Base-by-base conservation (phyloP, 805 yeast genomes). In the Kazachstania psychrophila region DNA sequence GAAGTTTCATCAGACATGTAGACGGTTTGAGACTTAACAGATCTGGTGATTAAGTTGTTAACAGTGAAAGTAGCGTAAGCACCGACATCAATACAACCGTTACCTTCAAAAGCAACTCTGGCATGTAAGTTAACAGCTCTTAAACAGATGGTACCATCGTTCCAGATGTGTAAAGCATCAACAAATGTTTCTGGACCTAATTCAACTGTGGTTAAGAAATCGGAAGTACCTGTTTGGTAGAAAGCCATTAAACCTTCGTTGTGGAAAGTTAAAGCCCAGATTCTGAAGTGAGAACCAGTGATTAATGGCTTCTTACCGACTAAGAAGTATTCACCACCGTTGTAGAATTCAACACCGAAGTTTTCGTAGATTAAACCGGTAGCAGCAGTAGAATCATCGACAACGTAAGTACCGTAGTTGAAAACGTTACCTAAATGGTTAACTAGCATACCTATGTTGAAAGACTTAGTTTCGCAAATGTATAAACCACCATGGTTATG, bases 51-150 rank as follows among this genome's bases (percentile, higher is more conserved):
- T 6, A 23, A 26, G 17, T 40, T 17, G 14, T 26, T 22, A 12
- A 34, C 33, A 18, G 34, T 23, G n/a, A 37, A 35, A 8, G 25
- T 16, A 25, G 37, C 28, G 16, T 37, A 26, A 11, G 16, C 40
- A 24, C 46, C 46, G 15, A 43, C 27, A 26, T 37, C 31, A 17
- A 43, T 33, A 40, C 46, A 43, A 37, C 46, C 46, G 12, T 18
- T 12, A 26, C 46, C 46, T 11, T 26, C 22, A 15, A 43, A 23
- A 12, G 23, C 29, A 32, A 38, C 30, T 24, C 34, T 27, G 17
- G 35, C 39, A 17, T 22, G 18, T 16, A 22, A 33, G 13, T 23
- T 29, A 5, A 28, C 31, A 20, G 29, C 27, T 27, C 22, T 31
- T 22, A 40, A 23, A 34, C 46, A 43, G 19, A 43, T 33, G 10